phyloP scores from a whole-genome alignment of 371 early-diverging fungal species.

The Mortierella sp. region DNA sequence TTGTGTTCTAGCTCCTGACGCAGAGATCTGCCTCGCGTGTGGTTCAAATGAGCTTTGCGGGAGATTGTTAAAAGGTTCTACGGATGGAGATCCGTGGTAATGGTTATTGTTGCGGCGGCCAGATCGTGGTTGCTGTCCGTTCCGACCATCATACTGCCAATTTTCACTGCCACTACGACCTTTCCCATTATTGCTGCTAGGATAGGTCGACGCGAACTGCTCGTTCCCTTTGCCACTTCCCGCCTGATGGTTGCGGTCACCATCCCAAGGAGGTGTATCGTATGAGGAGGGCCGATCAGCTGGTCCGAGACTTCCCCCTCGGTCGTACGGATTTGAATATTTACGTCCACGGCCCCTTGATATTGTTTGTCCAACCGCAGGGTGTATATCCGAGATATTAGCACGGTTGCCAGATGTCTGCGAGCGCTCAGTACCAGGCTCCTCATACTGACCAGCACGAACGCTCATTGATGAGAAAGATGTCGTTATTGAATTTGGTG shows the following conservation, averaged over 20 bases:
- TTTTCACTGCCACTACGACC: slow-evolving; percentile 6
- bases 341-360: slow-evolving; percentile 7
- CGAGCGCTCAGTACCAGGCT: slow-evolving; percentile 36
- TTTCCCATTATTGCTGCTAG: neutral
- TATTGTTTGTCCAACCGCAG: neutral
- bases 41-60: neutral
- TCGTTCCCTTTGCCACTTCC: slow-evolving; percentile 3
- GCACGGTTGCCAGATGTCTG: slow-evolving; percentile 25
- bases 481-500: slow-evolving; percentile 23
- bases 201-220: neutral
- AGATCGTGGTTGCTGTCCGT: neutral
- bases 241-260: neutral
- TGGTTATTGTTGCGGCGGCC: slow-evolving; percentile 17
- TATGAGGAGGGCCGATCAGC: neutral
- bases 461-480: slow-evolving; percentile 30
- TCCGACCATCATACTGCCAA: slow-evolving; percentile 1
- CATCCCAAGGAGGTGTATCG: neutral
- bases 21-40: slow-evolving; percentile 27
- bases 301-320: neutral
- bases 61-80: slow-evolving; percentile 1
- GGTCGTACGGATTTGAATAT: slow-evolving; percentile 8
- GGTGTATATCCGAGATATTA: slow-evolving; percentile 6
- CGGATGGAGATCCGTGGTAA: slow-evolving; percentile 11
- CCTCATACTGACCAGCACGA: slow-evolving; percentile 17
- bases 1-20: slow-evolving; percentile 11